Evolutionary conservation across 2,329 filamentous ascomycete genomes (phyloP), one percentile per base, ranked within the genome.

Genomic region (Boeremia lycopersici): DNA sequence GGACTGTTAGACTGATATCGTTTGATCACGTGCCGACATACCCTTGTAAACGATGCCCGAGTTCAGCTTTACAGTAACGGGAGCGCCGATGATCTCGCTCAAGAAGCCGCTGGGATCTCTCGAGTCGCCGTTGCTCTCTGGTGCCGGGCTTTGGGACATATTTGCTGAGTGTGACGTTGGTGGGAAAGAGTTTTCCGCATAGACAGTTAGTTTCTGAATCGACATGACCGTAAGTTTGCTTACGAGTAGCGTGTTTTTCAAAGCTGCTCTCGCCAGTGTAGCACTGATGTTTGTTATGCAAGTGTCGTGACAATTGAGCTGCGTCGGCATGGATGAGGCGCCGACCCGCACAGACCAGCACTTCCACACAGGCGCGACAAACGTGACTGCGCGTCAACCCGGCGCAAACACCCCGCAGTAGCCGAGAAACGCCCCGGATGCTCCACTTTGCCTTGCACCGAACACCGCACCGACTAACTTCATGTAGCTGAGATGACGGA

Each of bases 41-140:
- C 93, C 95, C 84, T 95, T 97, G 84, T 97, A 99, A 60, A 98
- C 88, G 57, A 97, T 92, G 49, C 95, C 95, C n/a, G 93, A 97
- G 79, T 99, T 99, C 66, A 99, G 84, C 80, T 98, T 98, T 64
- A 99, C 93, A 1, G 91, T 96, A 63, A 99, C 95, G 33, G 91
- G 87, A 61, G 91, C 91, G 57, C 93, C 93, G 71, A 96, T 96
- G 73, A 99, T 96, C 73, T 96, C 91, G 76, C 89, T 87, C 56
- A 99, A 82, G 76, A 99, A 99, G 64, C 89, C 88, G 11, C 93
- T 96, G 4, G 95, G 95, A 76, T 99, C 95, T 76, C 91, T 93
- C 60, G 91, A 89, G 76, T 95, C 91, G 55, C 77, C 78, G 59
- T 82, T 81, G 58, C 85, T 86, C 80, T 93, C 63, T 25, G 60